Evolutionary conservation across 2,329 filamentous ascomycete genomes (phyloP), one percentile per base, ranked within the genome.

Genomic region (Fusarium vanettenii): DNA sequence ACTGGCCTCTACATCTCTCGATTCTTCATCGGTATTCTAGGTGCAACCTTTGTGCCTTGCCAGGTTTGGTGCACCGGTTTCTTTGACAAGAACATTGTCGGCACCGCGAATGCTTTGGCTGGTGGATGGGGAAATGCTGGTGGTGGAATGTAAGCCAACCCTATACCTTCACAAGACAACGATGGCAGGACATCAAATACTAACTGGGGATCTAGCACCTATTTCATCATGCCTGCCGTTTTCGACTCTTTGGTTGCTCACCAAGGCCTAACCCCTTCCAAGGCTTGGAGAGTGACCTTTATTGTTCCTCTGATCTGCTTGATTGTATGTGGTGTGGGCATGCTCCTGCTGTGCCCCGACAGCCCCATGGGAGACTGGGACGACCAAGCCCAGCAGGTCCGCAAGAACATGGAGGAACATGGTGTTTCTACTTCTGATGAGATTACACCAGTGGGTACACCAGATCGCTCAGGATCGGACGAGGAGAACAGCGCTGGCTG

Each of bases 31-130:
- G 93, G 93, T 70, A 92, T 96, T 50, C 89, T 96, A 0, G 94
- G 94, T 45, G 93, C 92, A 3, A 90, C 91, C 1, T 96, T 96
- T 78, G 94, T 96, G 0, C 94, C 94, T 14, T 97, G 95, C 82
- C 95, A 97, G 81, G 95, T 97, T 8, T 98, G 95, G 94, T 94
- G 93, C 11, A 98, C 95, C 0, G 94, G 92, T 0, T 98, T 97
- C 87, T 98, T 95, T 81, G 95, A 98, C 85, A 97, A 95, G 86
- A 97, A 95, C 78, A 89, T 98, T 29, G 93, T 98, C 20, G 95
- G 95, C 57, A 95, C 94, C 7, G 94, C 95, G 71, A 98, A 98
- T 80, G 93, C 94, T 4, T 84, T 98, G 20, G 92, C 95, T 2
- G 95, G 92, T 48, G 95, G 95, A 16, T 92, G 94, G 85, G 95